A percentile compares a stretch with the other conserved stretches of the same genome.
Evolutionary conservation across 768 basidiomycete species (phyloP).

Genomic region (Trametes cingulata): DNA sequence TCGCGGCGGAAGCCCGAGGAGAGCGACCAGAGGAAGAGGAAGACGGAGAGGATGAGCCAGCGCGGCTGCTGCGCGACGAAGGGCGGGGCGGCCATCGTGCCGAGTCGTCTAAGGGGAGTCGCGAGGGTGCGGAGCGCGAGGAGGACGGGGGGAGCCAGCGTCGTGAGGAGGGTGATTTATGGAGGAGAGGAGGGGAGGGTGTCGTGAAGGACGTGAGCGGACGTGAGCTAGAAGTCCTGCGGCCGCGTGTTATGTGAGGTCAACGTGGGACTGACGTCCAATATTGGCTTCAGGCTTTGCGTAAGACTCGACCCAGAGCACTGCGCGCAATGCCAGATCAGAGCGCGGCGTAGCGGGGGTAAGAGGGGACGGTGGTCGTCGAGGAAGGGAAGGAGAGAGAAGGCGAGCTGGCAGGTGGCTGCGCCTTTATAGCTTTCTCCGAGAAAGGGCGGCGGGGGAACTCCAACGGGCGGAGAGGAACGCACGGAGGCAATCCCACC

Average conservation of each 20-base stretch:
- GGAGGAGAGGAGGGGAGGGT: too few relatives aligned
- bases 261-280: neutral
- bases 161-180: neutral
- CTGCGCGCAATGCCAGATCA: neutral
- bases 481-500: conserved; percentile 4
- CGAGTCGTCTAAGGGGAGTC: neutral
- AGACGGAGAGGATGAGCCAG: conserved; percentile 20
- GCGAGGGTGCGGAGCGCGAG: neutral
- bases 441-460: neutral
- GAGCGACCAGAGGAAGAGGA: conserved; percentile 23
- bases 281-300: neutral
- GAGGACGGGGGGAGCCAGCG: neutral
- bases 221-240: neutral
- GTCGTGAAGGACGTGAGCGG: neutral
- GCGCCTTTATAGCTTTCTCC: neutral
- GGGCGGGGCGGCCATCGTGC: conserved; percentile 1
- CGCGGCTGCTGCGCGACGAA: conserved; percentile 13
- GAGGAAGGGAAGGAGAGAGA: neutral
- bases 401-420: neutral
- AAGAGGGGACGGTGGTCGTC: neutral
- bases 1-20: conserved; percentile 13
- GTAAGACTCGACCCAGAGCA: neutral
- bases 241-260: neutral
- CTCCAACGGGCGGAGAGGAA: conserved; percentile 1
- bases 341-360: neutral